Base-by-base conservation (phyloP, 139 green algal genomes). In the Tetradesmus obliquus region DNA sequence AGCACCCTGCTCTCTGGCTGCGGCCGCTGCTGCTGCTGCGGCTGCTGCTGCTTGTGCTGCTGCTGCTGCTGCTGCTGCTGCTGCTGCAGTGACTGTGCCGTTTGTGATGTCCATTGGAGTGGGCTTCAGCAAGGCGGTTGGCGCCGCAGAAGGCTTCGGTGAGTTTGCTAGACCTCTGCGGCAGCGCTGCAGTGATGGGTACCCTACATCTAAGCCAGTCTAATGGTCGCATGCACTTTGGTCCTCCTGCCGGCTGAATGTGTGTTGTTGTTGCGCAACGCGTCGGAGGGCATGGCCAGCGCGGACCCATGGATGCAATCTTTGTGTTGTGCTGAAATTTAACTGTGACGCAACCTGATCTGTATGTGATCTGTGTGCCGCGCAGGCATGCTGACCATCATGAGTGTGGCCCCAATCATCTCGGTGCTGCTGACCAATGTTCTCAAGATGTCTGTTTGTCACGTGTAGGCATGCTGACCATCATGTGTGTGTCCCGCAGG, bases 21-120 rank as follows among this genome's bases (percentile, higher is more conserved):
- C n/a, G n/a, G n/a, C n/a, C n/a, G n/a, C n/a, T 66, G 8, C 8
- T 66, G 57, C 8, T 66, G 6, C 57, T 66, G 57, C 57, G 1
- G 7, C 8, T 7, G 8, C 8, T 13, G 7, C 6, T 66, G 6
- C 57, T 7, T 62, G 57, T 62, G 57, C 7, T 66, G 57, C 57
- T 66, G 57, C 57, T 66, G 57, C 76, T 83, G 76, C 76, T 51
- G 76, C n/a, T 83, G 76, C 22, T 20, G 19, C 84, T 60, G 24
- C 84, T 80, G 85, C 66, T 55, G 66, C 86, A 32, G 86, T 83
- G 51, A 83, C 86, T n/a, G 86, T 95, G 17, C 93, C 93, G 1
- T 93, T 94, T 88, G 93, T 95, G 76, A 82, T 95, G 51, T 85
- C 91, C 3, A 95, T 95, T 51, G 93, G 91, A 15, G 87, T 94